Percentiles rank a stretch among this genome's conserved stretches.
phyloP scores from a whole-genome alignment of 148 eudicot genomes.

The Rhododendron griersonianum region DNA sequence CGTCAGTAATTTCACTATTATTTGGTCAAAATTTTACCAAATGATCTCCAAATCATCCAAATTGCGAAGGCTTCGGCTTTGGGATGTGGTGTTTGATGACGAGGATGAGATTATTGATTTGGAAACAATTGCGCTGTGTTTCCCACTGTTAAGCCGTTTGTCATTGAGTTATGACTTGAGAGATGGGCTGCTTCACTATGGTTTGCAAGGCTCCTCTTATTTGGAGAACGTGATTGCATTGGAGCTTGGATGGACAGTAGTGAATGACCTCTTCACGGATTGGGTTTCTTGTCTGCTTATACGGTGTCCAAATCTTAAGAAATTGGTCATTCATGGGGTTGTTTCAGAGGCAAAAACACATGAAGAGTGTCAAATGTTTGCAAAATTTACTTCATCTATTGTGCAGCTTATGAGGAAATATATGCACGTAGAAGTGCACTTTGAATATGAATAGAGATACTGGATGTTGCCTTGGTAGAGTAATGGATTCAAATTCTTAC shows the following conservation, averaged over 20 bases:
- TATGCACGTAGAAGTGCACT: slow-evolving; percentile 58
- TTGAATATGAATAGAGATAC: slow-evolving; percentile 44
- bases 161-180: slow-evolving; percentile 64
- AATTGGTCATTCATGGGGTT: slow-evolving; percentile 63
- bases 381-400: slow-evolving; percentile 68
- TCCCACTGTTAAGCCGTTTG: slow-evolving; percentile 55
- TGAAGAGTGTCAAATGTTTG: slow-evolving; percentile 68
- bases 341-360: slow-evolving; percentile 72
- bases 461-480: background rate
- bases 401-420: slow-evolving; percentile 72
- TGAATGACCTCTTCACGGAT: slow-evolving; percentile 68
- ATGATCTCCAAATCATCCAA: slow-evolving; percentile 76
- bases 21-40: slow-evolving; percentile 72
- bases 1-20: slow-evolving; percentile 76
- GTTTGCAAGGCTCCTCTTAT: slow-evolving; percentile 49
- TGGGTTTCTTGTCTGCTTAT: slow-evolving; percentile 37
- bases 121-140: slow-evolving; percentile 63
- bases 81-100: slow-evolving; percentile 84
- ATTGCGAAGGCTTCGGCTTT: slow-evolving; percentile 66
- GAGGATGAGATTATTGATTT: slow-evolving; percentile 80
- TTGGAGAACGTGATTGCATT: slow-evolving; percentile 56
- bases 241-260: slow-evolving; percentile 81
- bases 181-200: slow-evolving; percentile 59
- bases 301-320: slow-evolving; percentile 71
- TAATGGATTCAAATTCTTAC: background rate